Evolutionary conservation across 495 filamentous ascomycete genomes (phyloP).

Genomic region (Talaromyces nanjingensis): DNA sequence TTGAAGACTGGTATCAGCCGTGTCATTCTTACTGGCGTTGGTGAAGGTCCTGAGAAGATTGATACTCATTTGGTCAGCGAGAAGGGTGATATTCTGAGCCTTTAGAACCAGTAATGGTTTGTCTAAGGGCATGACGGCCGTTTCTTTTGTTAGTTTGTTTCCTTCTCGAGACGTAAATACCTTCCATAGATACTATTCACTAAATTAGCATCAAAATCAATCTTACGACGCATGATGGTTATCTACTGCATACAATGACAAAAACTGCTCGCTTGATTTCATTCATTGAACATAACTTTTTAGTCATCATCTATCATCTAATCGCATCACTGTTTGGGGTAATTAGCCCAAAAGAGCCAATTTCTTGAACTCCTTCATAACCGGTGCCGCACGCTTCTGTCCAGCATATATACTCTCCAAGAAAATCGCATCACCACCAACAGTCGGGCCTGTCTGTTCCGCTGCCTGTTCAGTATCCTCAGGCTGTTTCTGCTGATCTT

Average conservation of each 20-base stretch:
- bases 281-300: constrained; percentile 3
- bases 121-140: constrained; percentile 9
- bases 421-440: constrained; percentile 29
- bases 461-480: constrained; percentile 11
- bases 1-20: constrained; percentile 75
- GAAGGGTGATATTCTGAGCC: constrained; percentile 49
- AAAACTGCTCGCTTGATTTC: background rate
- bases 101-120: constrained; percentile 11
- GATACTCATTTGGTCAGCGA: constrained; percentile 70
- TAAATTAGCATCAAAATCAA: background rate
- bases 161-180: background rate
- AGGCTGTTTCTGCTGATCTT: constrained; percentile 13
- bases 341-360: constrained; percentile 47
- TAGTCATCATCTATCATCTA: background rate
- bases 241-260: background rate
- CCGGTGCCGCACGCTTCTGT: constrained; percentile 28
- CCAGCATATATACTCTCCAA: constrained; percentile 32
- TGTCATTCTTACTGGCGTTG: constrained; percentile 86
- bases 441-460: constrained; percentile 22
- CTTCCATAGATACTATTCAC: background rate
- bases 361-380: constrained; percentile 41
- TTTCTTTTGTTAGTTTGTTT: background rate
- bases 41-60: constrained; percentile 76
- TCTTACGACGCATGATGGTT: background rate
- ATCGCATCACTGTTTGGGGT: background rate